A percentile compares a stretch with the other conserved stretches of the same genome.
These are phyloP conservation scores for Podila epigama DNA, from an alignment of 192 early-diverging fungal species.

Conservation along the genomic window DNA sequence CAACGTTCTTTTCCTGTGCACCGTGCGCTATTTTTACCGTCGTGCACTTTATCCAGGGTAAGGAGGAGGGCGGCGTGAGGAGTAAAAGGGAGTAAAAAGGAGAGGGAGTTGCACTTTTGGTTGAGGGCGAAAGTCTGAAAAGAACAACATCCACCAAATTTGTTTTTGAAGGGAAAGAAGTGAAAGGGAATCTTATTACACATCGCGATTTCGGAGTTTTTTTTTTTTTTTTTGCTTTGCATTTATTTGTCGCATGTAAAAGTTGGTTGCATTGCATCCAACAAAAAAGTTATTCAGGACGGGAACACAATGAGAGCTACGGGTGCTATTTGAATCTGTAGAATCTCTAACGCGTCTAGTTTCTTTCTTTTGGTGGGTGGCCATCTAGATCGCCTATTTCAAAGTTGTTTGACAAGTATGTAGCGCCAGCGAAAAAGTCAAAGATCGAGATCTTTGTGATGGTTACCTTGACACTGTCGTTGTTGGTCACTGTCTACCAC, in stretches of 20 bases:
- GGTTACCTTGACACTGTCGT: conserved; percentile 43
- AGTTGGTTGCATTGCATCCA: no score
- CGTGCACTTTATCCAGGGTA: conserved; percentile 45
- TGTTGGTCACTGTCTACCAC: conserved; percentile 50
- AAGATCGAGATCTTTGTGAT: conserved; percentile 46
- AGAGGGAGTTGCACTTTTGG: neutral
- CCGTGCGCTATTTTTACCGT: conserved; percentile 46
- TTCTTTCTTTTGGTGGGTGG: neutral
- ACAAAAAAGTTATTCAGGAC: no score
- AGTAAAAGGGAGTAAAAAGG: neutral
- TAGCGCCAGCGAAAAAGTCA: conserved; percentile 20
- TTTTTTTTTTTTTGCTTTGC: neutral
- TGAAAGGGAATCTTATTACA: conserved; percentile 4
- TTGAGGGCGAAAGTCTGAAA: neutral
- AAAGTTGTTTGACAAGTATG: conserved; percentile 28
- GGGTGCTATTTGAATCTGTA: conserved; percentile 3
- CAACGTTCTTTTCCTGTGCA: conserved; percentile 25
- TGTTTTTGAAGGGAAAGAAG: neutral
- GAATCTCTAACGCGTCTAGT: no score
- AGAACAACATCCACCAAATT: no score
- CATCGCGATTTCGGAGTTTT: neutral
- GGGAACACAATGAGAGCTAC: neutral
- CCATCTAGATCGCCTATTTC: conserved; percentile 34
- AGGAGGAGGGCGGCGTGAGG: no score
- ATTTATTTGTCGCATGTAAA: no score